A percentile compares a stretch with the other conserved stretches of the same genome.
Evolutionary conservation across 2,329 filamentous ascomycete species (phyloP).

Genomic region (Drechslerella stenobrocha): DNA sequence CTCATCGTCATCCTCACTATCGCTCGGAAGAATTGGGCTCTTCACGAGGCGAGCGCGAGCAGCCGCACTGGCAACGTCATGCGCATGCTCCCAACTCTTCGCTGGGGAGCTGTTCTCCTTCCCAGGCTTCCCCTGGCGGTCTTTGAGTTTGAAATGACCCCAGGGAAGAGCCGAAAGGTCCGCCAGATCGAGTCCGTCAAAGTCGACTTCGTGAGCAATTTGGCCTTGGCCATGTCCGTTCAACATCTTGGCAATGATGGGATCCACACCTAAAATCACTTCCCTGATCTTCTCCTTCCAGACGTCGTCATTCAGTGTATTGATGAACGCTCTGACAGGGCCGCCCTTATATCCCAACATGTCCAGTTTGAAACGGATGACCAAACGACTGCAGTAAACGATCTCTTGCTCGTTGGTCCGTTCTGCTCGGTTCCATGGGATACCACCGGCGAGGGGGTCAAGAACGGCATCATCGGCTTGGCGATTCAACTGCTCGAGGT

Average conservation of each 20-base stretch:
- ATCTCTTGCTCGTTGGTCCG: constrained; percentile 21
- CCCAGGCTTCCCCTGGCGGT: background rate
- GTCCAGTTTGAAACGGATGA: constrained; percentile 19
- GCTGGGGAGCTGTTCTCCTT: background rate
- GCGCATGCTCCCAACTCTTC: background rate
- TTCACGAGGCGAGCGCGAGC: too few relatives aligned
- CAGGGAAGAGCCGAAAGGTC: constrained; percentile 22
- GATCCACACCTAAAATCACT: constrained; percentile 17
- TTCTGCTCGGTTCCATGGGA: constrained; percentile 9
- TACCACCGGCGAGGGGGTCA: constrained; percentile 15
- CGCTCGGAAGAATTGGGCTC: background rate
- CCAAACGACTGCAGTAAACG: constrained; percentile 18
- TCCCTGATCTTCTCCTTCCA: constrained; percentile 26
- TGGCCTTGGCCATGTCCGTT: background rate
- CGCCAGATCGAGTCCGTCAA: constrained; percentile 13
- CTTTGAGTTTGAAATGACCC: constrained; percentile 13
- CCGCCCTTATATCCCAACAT: constrained; percentile 25
- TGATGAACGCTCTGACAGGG: constrained; percentile 10
- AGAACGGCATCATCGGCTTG: constrained; percentile 25
- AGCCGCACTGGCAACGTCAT: background rate
- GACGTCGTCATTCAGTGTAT: constrained; percentile 7
- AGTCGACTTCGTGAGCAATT: constrained; percentile 8
- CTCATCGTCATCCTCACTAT: constrained; percentile 13
- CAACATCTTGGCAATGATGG: constrained; percentile 3
- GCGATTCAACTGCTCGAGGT: constrained; percentile 17